A percentile compares a stretch with the other conserved stretches of the same genome.
Evolutionary conservation across 495 filamentous ascomycete species (phyloP).

Genomic region (Talaromyces borbonicus): DNA sequence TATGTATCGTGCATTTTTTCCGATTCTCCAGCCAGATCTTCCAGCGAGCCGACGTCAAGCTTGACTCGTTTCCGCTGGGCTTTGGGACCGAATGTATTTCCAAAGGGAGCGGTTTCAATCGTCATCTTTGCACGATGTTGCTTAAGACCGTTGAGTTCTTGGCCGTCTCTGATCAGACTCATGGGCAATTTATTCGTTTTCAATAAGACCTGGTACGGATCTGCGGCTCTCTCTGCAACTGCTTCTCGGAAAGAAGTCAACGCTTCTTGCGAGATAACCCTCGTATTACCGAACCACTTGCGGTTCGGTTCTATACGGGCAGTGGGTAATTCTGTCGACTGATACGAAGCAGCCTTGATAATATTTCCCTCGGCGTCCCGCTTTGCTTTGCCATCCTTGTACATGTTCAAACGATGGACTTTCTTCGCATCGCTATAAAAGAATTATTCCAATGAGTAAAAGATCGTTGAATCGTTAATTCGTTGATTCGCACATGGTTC

Average conservation of each 20-base stretch:
- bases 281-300: conserved; percentile 70
- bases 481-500: background rate
- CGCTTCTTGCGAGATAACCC: conserved; percentile 60
- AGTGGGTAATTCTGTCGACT: conserved; percentile 65
- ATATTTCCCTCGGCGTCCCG: conserved; percentile 69
- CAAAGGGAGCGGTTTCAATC: conserved; percentile 75
- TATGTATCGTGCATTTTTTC: conserved; percentile 70
- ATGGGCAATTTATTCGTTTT: conserved; percentile 92
- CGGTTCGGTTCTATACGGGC: conserved; percentile 90
- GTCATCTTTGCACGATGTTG: conserved; percentile 91
- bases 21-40: conserved; percentile 72
- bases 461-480: too few species aligned
- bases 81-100: conserved; percentile 89
- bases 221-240: conserved; percentile 77
- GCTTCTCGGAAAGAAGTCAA: conserved; percentile 80
- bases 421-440: conserved; percentile 65
- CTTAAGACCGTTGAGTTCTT: conserved; percentile 66
- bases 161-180: conserved; percentile 61
- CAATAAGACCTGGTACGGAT: conserved; percentile 85
- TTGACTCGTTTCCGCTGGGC: conserved; percentile 86
- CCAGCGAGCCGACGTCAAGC: conserved; percentile 66
- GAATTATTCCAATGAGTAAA: conserved; percentile 15
- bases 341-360: conserved; percentile 75
- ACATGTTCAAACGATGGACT: conserved; percentile 74
- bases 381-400: conserved; percentile 69